Evolutionary conservation across 2,329 filamentous ascomycete species (phyloP), one percentile per base, ranked within the genome.

Genomic region (Cordyceps tenuipes): DNA sequence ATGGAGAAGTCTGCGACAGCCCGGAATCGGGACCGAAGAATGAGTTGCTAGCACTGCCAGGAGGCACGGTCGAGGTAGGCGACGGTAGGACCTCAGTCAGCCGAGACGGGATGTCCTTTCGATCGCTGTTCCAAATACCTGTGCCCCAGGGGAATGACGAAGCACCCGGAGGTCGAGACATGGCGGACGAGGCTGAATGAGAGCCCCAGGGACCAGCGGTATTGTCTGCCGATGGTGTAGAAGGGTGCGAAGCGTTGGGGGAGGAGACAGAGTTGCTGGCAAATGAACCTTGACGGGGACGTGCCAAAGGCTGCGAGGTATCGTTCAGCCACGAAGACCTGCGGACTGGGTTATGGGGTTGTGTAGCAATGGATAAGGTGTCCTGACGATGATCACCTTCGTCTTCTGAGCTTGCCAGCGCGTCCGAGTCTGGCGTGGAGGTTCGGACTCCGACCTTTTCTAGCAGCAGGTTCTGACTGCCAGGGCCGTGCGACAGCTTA

Each of bases 401-500:
- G 72, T 97, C 94, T 72, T 97, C 94, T 13, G 92, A 97, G 65
- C 93, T 97, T 57, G 89, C 91, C 62, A 97, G 78, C 56, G 90
- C 93, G 71, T 97, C 93, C 3, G 92, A 97, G 70, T 97, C 94
- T 23, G 93, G 93, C 1, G 93, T 97, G 8, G 91, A 91, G 58
- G 89, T 88, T 67, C 92, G 85, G 60, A 86, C 82, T 68, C 89
- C 88, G 54, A 88, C 79, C 71, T 91, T 94, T 55, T 93, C 90
- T 39, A 90, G 79, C 52, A 90, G 76, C 44, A 87, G 77, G 44
- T 84, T 84, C 62, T 88, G 84, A 67, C 79, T 87, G 66, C 75
- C 84, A 23, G 71, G 71, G 61, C 74, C 73, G 68, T 78, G 76
- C 68, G 76, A 80, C 62, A 77, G 73, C 74, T 83, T 87, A 31